phyloP scores from a whole-genome alignment of 768 basidiomycete species.

The Collybia sordida region DNA sequence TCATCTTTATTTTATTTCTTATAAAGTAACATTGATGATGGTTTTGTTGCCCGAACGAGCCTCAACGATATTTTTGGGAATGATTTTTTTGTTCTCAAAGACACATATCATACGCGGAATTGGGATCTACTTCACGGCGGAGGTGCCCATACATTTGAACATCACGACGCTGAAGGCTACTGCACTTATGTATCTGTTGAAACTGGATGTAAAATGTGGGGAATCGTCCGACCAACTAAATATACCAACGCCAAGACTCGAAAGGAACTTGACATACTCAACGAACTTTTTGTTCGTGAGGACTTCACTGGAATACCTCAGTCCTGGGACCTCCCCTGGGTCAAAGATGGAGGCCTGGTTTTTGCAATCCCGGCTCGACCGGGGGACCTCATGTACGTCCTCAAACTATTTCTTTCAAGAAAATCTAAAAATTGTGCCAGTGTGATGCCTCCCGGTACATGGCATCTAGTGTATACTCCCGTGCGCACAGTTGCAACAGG shows the following conservation, averaged over 20 bases:
- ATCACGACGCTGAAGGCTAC: constrained; percentile 11
- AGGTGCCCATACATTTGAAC: constrained; percentile 4
- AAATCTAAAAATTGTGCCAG: not conserved
- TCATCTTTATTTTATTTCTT: too few species aligned
- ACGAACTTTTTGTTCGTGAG: not conserved
- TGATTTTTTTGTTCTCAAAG: not conserved
- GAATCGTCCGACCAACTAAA: not conserved
- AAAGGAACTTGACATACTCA: not conserved
- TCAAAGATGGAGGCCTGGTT: not conserved
- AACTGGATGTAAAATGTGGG: constrained; percentile 12
- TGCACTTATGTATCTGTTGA: constrained; percentile 4
- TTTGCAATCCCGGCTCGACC: not conserved
- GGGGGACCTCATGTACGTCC: not conserved
- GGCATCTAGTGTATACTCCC: constrained; percentile 12
- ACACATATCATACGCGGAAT: not conserved
- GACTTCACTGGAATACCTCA: not conserved
- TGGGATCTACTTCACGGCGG: constrained; percentile 6
- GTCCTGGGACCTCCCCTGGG: not conserved
- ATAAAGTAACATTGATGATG: too few species aligned
- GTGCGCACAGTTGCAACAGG: constrained; percentile 5
- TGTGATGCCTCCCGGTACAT: constrained; percentile 8
- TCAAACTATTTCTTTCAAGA: not conserved
- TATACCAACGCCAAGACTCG: not conserved
- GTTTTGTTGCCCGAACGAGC: too few species aligned
- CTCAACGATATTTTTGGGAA: too few species aligned